Evolutionary conservation across 106 monocot genomes (phyloP), one percentile per base, ranked within the genome.

Genomic region (Alisma plantagoaquatica): DNA sequence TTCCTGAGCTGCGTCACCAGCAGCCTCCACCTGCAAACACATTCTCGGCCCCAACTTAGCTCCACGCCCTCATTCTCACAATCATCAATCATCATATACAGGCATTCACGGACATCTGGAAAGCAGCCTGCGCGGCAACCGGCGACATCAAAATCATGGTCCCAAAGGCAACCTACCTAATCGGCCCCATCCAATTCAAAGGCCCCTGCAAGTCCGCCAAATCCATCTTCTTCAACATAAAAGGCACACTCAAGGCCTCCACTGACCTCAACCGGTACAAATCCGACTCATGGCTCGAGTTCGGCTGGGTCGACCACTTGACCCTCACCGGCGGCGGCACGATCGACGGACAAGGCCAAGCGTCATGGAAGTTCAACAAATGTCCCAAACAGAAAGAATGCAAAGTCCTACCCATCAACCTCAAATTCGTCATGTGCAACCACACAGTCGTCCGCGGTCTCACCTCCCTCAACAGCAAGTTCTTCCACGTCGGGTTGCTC

Each of bases 401-500:
- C 46, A 46, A 14, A 6, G 6, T 38, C 35, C 35, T 14, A 7
- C 35, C 14, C 35, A 14, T 38, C 35, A 38, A 38, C 14, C 19
- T 86, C 9, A 69, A 42, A 54, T 86, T 86, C 22, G 55, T 70
- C 4, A 26, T 41, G 16, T 53, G 44, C 6, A 67, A 29, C 0
- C 33, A 74, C 46, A 61, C 77, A 0, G 29, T 68, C 2, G 66
- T 82, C 44, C 30, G 27, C 2, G 73, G 70, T 3, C 66, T 88
- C 11, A 53, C 72, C n/a, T 88, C 82, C 0, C 12, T 88, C 2
- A 61, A 88, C 32, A 75, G 75, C 59, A 88, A 88, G 66, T 76
- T 79, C 43, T 79, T 79, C 61, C 82, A 83, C 67, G 58, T 88
- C 0, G 66, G 27, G 0, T 12, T 79, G 2, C 9, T 73, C 4